Percentiles rank a stretch among this genome's conserved stretches.
These are phyloP conservation scores for Alternaria postmessia DNA, from an alignment of 2,329 filamentous ascomycete genomes.

Conservation along the genomic window DNA sequence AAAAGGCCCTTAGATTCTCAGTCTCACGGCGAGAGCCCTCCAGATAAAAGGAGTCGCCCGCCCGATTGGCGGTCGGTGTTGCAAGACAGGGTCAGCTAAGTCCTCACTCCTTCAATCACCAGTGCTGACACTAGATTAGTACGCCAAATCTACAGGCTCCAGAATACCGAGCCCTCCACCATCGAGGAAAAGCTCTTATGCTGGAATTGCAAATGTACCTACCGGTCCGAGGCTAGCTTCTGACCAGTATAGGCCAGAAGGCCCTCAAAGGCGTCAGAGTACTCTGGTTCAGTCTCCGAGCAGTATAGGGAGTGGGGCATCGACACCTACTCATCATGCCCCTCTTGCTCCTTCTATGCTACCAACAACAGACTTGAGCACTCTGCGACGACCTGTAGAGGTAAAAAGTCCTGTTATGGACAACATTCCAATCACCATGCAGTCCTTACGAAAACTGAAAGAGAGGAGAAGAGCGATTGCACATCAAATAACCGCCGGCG, in stretches of 20 bases:
- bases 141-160: conserved; percentile 8
- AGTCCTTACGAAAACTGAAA: conserved; percentile 13
- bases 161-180: conserved; percentile 10
- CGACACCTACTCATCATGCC: conserved; percentile 29
- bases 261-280: not conserved
- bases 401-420: not conserved
- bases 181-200: conserved; percentile 22
- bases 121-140: conserved; percentile 13
- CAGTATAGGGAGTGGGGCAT: conserved; percentile 25
- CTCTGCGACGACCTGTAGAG: not conserved
- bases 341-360: conserved; percentile 35
- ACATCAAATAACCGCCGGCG: not conserved
- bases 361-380: conserved; percentile 4
- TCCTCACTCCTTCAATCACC: not conserved
- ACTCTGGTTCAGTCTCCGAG: conserved; percentile 8
- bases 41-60: conserved; percentile 25
- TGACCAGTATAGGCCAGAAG: conserved; percentile 21
- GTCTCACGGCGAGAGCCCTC: conserved; percentile 30
- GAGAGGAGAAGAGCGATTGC: conserved; percentile 14
- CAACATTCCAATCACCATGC: conserved; percentile 3
- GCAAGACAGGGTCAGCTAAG: conserved; percentile 14
- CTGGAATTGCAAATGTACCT: conserved; percentile 10
- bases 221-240: conserved; percentile 7
- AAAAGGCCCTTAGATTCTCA: conserved; percentile 25
- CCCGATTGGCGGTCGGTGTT: not conserved